Base-by-base conservation (phyloP, 225 moss, liverwort and hornwort species). In the Marchantia polymorpha region DNA sequence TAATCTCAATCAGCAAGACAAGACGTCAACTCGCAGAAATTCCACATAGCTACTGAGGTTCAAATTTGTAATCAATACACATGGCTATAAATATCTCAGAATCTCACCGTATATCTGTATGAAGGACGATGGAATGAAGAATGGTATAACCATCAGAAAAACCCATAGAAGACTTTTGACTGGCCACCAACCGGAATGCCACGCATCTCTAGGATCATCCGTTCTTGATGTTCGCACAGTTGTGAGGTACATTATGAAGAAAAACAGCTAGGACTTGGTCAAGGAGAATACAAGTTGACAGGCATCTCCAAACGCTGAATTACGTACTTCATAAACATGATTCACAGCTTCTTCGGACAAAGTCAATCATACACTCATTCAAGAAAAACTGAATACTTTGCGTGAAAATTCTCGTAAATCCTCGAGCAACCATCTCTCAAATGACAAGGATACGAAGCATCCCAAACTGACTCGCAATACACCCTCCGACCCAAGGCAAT, bases 171-270 rank as follows among this genome's bases (percentile, higher is more conserved):
- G 65, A 47, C 80, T 76, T 82, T 99, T 99, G 5, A 91, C 39
- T 64, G 97, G 97, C 97, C 97, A 99, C 92, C 92, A 97, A 16
- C 96, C 96, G 50, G 94, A 87, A 87, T 97, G 94, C 96, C 96
- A 97, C 69, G 84, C 84, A 86, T 93, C 93, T 84, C 96, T 92
- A 8, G 85, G 88, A 84, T 99, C 97, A 84, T 91, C 86, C 50
- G 75, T 77, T 80, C 81, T 85, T 27, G 89, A 89, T 64, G 97
- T 95, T 59, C 97, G 92, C 70, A 99, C 93, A 47, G 97, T 99
- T 82, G 97, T 93, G 50, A 99, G 91, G 87, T 93, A 99, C 97
- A 99, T 99, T 65, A 91, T 64, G 74, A 94, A 89, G 76, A 92
- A 99, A 80, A 99, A 99, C 26, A 86, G 76, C 93, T 93, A 82